Evolutionary conservation across 2,329 filamentous ascomycete genomes (phyloP), one percentile per base, ranked within the genome.

Genomic region (Teratosphaeriaceae sp.): DNA sequence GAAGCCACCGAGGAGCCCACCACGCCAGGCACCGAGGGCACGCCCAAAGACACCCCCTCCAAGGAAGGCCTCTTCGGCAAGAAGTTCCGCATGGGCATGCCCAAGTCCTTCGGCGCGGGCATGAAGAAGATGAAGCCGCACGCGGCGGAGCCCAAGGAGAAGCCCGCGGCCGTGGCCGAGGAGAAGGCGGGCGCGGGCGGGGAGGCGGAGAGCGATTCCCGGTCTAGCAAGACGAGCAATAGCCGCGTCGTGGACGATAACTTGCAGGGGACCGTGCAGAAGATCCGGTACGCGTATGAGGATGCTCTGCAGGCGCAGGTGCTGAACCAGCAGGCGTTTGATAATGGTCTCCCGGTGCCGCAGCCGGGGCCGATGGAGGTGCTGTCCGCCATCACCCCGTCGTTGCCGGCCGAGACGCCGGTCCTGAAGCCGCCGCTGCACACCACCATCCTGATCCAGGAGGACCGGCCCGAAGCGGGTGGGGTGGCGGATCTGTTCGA

Each of bases 111-210:
- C 57, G 54, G 54, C 26, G n/a, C n/a, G n/a, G 82, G 83, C 53
- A 84, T 82, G 57, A 96, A 94, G 71, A 95, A 94, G 65, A 73
- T 90, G n/a, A n/a, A n/a, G n/a, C n/a, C n/a, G n/a, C n/a, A n/a
- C n/a, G n/a, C n/a, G n/a, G n/a, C n/a, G n/a, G n/a, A n/a, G n/a
- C n/a, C n/a, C n/a, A n/a, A 65, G 3, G 79, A 85, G 46, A 94
- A 92, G 61, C 81, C 86, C 0, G 77, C 78, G 1, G 73, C 80
- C 1, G 73, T 80, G 1, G 86, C 92, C 52, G 87, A 94, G 59
- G 90, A 88, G 63, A n/a, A n/a, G n/a, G n/a, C n/a, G n/a, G n/a
- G n/a, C n/a, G n/a, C n/a, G n/a, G n/a, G n/a, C n/a, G 60, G 66
- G 26, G 58, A 59, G 16, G 46, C 49, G 1, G 76, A 80, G 47